phyloP scores from a whole-genome alignment of 1,139 yeast species.

The Blastobotrys raffinosifermentans region DNA sequence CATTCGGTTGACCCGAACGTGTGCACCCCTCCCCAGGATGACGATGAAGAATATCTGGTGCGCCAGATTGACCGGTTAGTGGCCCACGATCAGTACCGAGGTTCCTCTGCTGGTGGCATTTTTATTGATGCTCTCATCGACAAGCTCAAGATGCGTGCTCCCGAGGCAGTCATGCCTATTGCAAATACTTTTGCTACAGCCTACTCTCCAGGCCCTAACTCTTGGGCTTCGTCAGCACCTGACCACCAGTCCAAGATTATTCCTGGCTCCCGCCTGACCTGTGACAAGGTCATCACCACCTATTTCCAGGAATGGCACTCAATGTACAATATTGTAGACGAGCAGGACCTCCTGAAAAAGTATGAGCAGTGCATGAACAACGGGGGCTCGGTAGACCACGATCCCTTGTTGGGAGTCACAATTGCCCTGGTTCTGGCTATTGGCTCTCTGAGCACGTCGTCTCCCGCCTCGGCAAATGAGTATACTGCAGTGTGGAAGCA shows the following conservation, averaged over 20 bases:
- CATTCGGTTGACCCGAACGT: not conserved
- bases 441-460: not conserved
- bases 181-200: conserved; percentile 8
- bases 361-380: conserved; percentile 42
- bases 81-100: conserved; percentile 29
- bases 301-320: conserved; percentile 80
- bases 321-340: conserved; percentile 62
- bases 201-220: too few relatives aligned
- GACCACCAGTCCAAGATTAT: too few relatives aligned
- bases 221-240: too few relatives aligned
- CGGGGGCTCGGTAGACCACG: conserved; percentile 6
- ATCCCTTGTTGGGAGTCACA: conserved; percentile 36
- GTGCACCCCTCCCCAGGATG: conserved; percentile 15
- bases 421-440: conserved; percentile 42
- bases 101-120: conserved; percentile 32
- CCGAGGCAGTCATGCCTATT: conserved; percentile 20
- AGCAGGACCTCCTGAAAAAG: conserved; percentile 53
- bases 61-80: conserved; percentile 26
- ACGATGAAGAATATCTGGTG: conserved; percentile 25
- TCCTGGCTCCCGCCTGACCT: conserved; percentile 21
- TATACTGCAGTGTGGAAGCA: conserved; percentile 28
- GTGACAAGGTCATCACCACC: conserved; percentile 34
- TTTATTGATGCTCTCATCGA: conserved; percentile 27
- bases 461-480: not conserved
- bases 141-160: conserved; percentile 23